Evolutionary conservation across 2,329 filamentous ascomycete species (phyloP), one percentile per base, ranked within the genome.

Genomic region (Fusarium pininemorale): DNA sequence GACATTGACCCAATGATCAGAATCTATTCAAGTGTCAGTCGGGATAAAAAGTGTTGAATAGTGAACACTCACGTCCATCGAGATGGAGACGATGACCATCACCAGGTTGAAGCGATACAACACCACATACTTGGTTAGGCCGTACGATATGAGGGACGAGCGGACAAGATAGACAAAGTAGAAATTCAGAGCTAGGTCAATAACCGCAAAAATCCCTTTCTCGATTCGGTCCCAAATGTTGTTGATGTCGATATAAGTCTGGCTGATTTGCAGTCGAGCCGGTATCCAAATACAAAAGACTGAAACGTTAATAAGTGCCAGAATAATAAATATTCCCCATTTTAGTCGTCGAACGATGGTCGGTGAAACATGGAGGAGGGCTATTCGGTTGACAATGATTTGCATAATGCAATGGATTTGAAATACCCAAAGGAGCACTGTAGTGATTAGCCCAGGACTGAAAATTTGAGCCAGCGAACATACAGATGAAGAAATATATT

Each of bases 231-330:
- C 86, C 85, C 85, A 88, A 35, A 86, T 75, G 1, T 82, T 71
- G 72, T 88, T 88, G 64, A 87, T 79, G 24, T 78, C 64, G 44
- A 86, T 80, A 50, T 82, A 87, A 6, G 69, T 80, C 9, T 80
- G 38, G 41, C 74, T 82, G 53, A 84, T 80, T 59, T 85, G 81
- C 22, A 87, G 79, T 7, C 85, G 83, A 16, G 85, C 81, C 1
- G 86, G 86, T 37, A 88, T 84, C 87, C 86, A 88, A 53, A 88
- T 85, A 51, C 81, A 83, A 65, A 85, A 86, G 14, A 88, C 86
- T 2, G 84, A 83, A 54, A 88, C 82, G 62, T 88, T 88, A 71
- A 88, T 83, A 6, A 78, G 50, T 9, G 81, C 83, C 44, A 88
- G 83, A 28, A 86, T 39, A 22, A 75, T 38, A 13, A 86, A 81